These are phyloP conservation scores for Fusarium sambucinum DNA, from an alignment of 2,329 filamentous ascomycete species.

Conservation along the genomic window DNA sequence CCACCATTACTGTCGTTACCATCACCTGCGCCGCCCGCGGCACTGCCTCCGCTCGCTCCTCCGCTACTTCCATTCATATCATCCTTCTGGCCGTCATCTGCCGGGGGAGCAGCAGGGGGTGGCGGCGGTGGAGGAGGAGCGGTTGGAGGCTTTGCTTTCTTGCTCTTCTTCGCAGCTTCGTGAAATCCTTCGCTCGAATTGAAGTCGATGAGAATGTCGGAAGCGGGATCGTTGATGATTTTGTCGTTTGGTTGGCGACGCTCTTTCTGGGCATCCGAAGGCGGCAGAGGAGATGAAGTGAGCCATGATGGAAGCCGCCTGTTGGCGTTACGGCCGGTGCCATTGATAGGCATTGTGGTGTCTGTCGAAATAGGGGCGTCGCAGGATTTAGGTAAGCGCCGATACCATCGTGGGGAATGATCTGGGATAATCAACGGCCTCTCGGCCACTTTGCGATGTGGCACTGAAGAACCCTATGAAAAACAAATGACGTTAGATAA, in stretches of 20 bases:
- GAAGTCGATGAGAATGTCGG: constrained; percentile 67
- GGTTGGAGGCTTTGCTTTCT: constrained; percentile 54
- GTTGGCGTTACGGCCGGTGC: constrained; percentile 51
- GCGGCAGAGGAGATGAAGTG: constrained; percentile 40
- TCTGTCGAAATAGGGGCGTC: constrained; percentile 40
- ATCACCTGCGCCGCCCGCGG: constrained; percentile 44
- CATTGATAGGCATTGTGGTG: constrained; percentile 50
- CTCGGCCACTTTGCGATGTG: constrained; percentile 33
- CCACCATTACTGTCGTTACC: constrained; percentile 56
- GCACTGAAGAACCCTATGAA: constrained; percentile 34
- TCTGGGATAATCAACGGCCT: constrained; percentile 43
- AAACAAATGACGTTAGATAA: constrained; percentile 42
- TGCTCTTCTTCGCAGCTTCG: constrained; percentile 68
- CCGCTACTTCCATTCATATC: constrained; percentile 49
- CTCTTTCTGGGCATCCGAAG: constrained; percentile 39
- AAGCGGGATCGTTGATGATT: constrained; percentile 61
- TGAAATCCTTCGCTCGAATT: constrained; percentile 65
- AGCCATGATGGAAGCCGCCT: constrained; percentile 40
- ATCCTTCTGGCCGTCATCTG: constrained; percentile 42
- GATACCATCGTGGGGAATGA: constrained; percentile 54
- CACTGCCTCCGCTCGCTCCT: constrained; percentile 52
- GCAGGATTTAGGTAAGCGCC: constrained; percentile 43
- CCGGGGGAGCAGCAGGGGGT: constrained; percentile 38
- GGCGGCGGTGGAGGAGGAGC: constrained; percentile 46
- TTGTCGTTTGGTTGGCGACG: constrained; percentile 47